Percentiles rank a stretch among this genome's conserved stretches.
These are phyloP conservation scores for Penicillium maclennaniae DNA, from an alignment of 495 filamentous ascomycete species.

Conservation along the genomic window DNA sequence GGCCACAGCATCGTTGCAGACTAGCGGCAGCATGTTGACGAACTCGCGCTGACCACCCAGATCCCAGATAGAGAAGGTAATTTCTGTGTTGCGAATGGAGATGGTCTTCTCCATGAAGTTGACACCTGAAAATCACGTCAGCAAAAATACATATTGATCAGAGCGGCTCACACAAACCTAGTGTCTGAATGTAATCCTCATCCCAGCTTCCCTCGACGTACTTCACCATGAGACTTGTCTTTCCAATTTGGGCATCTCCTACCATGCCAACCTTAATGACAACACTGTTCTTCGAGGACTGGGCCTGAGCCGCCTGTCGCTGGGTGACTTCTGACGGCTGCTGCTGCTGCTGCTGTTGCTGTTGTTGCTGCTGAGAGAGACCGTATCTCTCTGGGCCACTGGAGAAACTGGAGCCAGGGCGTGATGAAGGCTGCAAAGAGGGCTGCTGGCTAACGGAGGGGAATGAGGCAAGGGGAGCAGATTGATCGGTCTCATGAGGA, in stretches of 20 bases:
- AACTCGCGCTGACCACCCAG: conserved; percentile 96
- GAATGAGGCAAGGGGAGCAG: conserved; percentile 33
- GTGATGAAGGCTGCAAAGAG: conserved; percentile 40
- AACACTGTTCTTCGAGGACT: conserved; percentile 70
- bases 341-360: not conserved
- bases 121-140: conserved; percentile 54
- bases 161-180: conserved; percentile 55
- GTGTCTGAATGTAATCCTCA: conserved; percentile 98
- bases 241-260: conserved; percentile 97
- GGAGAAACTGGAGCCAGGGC: conserved; percentile 50
- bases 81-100: conserved; percentile 98
- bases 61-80: conserved; percentile 99
- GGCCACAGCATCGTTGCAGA: conserved; percentile 97
- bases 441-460: conserved; percentile 42
- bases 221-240: conserved; percentile 99
- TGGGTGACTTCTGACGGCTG: conserved; percentile 41
- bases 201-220: conserved; percentile 99
- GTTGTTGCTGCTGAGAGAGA: conserved; percentile 30
- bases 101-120: conserved; percentile 99
- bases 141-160: conserved; percentile 1
- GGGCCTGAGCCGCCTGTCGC: conserved; percentile 40
- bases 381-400: conserved; percentile 42
- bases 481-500: conserved; percentile 40
- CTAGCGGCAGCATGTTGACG: conserved; percentile 97
- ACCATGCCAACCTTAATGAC: conserved; percentile 99